A percentile compares a stretch with the other conserved stretches of the same genome.
These are phyloP conservation scores for Eruca vesicaria DNA, from an alignment of 441 rosid species.

Conservation along the genomic window DNA sequence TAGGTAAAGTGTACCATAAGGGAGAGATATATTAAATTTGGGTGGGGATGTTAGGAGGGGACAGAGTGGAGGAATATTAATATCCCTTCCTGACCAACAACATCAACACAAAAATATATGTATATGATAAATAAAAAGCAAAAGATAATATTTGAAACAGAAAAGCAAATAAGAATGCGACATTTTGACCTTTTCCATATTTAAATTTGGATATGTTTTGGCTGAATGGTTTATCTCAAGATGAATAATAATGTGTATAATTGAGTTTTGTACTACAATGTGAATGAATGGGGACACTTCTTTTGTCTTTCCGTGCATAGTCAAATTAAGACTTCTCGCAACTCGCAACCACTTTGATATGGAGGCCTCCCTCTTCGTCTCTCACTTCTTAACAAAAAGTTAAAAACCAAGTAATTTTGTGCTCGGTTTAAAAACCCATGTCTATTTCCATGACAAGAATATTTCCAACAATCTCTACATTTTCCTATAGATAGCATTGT, in stretches of 20 bases:
- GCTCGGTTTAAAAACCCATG: too few species aligned
- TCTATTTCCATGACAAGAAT: too few species aligned
- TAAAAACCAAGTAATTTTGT: too few species aligned
- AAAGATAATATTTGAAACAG: conserved; percentile 22
- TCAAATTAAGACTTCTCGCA: not conserved
- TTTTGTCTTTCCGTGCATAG: not conserved
- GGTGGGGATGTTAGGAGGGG: conserved; percentile 34
- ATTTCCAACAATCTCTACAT: too few species aligned
- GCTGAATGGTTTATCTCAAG: conserved; percentile 6
- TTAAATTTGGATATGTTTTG: conserved; percentile 19
- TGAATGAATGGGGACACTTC: conserved; percentile 17
- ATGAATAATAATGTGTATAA: conserved; percentile 19
- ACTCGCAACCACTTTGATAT: conserved; percentile 14
- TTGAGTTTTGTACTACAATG: conserved; percentile 22
- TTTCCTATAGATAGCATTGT: too few species aligned
- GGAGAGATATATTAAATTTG: conserved; percentile 22
- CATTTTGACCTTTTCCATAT: conserved; percentile 32
- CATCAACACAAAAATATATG: conserved; percentile 14
- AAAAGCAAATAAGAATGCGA: conserved; percentile 29
- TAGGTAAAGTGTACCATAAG: conserved; percentile 27
- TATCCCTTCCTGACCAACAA: conserved; percentile 18
- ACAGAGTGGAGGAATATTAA: conserved; percentile 37
- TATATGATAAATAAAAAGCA: conserved; percentile 6
- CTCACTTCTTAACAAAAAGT: too few species aligned
- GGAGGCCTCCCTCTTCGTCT: not conserved